Conservation (phyloP, 305 asterid genomes). For the Fraxinus latifolia region DNA sequence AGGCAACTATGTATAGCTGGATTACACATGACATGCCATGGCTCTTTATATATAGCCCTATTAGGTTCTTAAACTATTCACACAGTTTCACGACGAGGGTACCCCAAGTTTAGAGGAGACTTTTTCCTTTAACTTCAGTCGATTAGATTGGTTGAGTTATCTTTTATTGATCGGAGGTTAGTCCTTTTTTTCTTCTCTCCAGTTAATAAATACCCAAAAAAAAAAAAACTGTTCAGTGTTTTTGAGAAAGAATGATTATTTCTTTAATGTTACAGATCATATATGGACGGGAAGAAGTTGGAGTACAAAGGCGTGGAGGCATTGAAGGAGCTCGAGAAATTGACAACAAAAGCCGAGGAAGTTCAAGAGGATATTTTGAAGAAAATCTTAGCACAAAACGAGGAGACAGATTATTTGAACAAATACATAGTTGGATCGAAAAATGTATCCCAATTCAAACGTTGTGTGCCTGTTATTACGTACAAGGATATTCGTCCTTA, state of each 20-base stretch:
- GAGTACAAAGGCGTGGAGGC: constrained; percentile 72
- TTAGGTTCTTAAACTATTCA: constrained; percentile 31
- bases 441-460: constrained; percentile 38
- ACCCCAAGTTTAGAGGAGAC: background rate
- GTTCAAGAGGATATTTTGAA: constrained; percentile 51
- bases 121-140: background rate
- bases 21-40: constrained; percentile 12
- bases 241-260: background rate
- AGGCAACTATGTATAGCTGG: constrained; percentile 10
- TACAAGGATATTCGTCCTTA: constrained; percentile 62
- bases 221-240: no score
- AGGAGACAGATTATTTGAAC: constrained; percentile 51
- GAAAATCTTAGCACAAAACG: constrained; percentile 49
- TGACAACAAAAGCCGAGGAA: constrained; percentile 46
- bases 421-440: constrained; percentile 36
- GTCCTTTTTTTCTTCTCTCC: background rate
- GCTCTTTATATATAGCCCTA: constrained; percentile 33
- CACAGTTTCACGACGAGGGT: background rate
- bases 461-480: constrained; percentile 41
- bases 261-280: background rate
- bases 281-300: constrained; percentile 65
- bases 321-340: constrained; percentile 51
- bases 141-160: background rate
- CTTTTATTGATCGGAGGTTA: background rate
- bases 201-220: background rate